These are phyloP conservation scores for Mucor circinelloides DNA, from an alignment of 371 early-diverging fungal species.

Conservation along the genomic window DNA sequence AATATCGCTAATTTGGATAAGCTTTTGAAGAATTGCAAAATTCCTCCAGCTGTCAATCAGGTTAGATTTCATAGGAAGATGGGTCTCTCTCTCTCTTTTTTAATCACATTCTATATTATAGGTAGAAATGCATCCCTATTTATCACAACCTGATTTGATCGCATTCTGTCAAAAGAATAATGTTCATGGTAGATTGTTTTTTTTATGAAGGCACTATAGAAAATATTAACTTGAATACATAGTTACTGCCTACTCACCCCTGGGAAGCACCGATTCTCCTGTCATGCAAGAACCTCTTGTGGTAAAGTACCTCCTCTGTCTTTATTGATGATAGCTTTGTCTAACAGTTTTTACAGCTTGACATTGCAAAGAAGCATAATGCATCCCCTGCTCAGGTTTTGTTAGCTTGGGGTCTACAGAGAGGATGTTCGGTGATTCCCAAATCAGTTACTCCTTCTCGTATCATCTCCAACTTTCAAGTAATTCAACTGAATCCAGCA, in stretches of 20 bases:
- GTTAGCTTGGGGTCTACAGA: constrained; percentile 76
- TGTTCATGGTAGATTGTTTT: constrained; percentile 25
- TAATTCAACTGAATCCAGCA: constrained; percentile 43
- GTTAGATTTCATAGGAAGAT: constrained; percentile 36
- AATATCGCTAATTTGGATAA: constrained; percentile 51
- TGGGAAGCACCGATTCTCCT: constrained; percentile 38
- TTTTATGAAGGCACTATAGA: background rate
- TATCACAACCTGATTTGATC: constrained; percentile 73
- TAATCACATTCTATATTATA: constrained; percentile 2
- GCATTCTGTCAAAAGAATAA: constrained; percentile 53
- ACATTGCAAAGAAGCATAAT: constrained; percentile 72
- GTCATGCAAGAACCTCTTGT: constrained; percentile 42
- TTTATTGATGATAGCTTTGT: constrained; percentile 33
- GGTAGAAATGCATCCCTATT: constrained; percentile 90
- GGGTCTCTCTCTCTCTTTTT: too few species aligned
- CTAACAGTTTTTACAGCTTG: constrained; percentile 19
- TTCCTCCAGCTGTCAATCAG: constrained; percentile 70
- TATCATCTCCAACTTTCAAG: constrained; percentile 54
- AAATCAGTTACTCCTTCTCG: constrained; percentile 57
- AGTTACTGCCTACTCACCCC: constrained; percentile 48
- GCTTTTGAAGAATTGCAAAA: constrained; percentile 48
- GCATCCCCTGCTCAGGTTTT: constrained; percentile 75
- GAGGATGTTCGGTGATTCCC: constrained; percentile 65
- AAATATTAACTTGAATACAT: background rate
- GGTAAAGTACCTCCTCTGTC: constrained; percentile 14